Conservation (phyloP, 768 basidiomycete species). For the Boletus tomentosulus region DNA sequence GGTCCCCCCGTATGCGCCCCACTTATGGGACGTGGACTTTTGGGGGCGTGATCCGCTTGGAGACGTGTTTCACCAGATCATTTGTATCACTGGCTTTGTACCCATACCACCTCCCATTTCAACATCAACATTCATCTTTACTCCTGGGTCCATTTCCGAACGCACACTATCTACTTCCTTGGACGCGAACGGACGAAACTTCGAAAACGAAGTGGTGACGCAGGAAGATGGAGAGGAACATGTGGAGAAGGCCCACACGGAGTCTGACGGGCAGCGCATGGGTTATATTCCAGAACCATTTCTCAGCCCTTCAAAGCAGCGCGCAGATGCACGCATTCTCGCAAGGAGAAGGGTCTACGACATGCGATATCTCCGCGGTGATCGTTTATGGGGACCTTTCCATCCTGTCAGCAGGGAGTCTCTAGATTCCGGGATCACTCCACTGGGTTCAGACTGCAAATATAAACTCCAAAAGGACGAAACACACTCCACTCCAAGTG, state of each 20-base stretch:
- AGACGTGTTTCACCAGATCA: slow-evolving; percentile 39
- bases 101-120: slow-evolving; percentile 15
- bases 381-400: slow-evolving; percentile 30
- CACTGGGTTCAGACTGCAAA: too few relatives aligned
- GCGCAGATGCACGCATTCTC: slow-evolving; percentile 24
- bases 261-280: background rate
- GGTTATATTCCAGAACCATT: background rate
- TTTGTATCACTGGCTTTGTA: slow-evolving; percentile 44
- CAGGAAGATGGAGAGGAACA: background rate
- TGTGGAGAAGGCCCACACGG: background rate
- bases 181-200: background rate
- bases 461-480: background rate
- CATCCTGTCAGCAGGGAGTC: slow-evolving; percentile 13
- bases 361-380: slow-evolving; percentile 27
- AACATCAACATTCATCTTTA: background rate
- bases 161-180: background rate
- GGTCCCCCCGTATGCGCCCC: slow-evolving; percentile 8
- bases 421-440: background rate
- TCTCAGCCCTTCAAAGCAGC: slow-evolving; percentile 13
- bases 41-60: slow-evolving; percentile 30
- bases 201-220: background rate
- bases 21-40: slow-evolving; percentile 14
- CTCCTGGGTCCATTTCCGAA: background rate
- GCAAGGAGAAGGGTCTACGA: slow-evolving; percentile 29
- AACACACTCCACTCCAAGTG: background rate